phyloP scores from a whole-genome alignment of 2,329 filamentous ascomycete species.

The Lasiodiplodia theobromae region DNA sequence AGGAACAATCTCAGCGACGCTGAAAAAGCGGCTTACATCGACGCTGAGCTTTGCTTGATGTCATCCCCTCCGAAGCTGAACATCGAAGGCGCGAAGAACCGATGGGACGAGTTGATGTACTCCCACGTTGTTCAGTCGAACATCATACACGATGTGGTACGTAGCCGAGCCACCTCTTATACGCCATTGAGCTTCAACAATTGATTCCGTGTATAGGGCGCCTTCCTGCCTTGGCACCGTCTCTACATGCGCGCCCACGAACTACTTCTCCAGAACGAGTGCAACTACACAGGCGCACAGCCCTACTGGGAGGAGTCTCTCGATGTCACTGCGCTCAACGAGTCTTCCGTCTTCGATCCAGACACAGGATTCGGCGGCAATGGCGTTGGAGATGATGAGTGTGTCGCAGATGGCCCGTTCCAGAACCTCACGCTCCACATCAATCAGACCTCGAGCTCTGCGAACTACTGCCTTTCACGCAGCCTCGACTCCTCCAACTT shows the following conservation, averaged over 20 bases:
- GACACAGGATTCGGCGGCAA: conserved; percentile 31
- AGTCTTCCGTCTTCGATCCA: conserved; percentile 29
- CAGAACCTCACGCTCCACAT: conserved; percentile 43
- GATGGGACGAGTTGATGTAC: conserved; percentile 29
- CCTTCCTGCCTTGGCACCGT: conserved; percentile 55
- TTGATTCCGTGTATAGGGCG: background rate
- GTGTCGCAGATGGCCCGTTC: conserved; percentile 47
- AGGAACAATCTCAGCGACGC: conserved; percentile 22
- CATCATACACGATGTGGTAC: conserved; percentile 19
- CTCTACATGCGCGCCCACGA: conserved; percentile 54
- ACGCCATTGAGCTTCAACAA: too few relatives aligned
- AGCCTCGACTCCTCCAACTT: conserved; percentile 6
- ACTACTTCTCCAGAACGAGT: conserved; percentile 53
- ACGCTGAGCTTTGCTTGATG: conserved; percentile 30
- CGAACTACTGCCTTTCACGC: conserved; percentile 27
- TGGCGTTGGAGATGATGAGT: conserved; percentile 33
- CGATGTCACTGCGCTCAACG: conserved; percentile 1
- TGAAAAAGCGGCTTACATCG: conserved; percentile 29
- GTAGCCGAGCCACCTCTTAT: background rate
- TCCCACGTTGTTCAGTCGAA: conserved; percentile 21
- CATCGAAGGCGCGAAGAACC: conserved; percentile 9
- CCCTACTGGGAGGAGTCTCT: conserved; percentile 38
- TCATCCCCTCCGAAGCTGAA: conserved; percentile 16
- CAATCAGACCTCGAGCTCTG: conserved; percentile 35
- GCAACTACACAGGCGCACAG: conserved; percentile 53